These are phyloP conservation scores for Jamesozyma jinghongensis DNA, from an alignment of 805 yeast species.

Conservation along the genomic window DNA sequence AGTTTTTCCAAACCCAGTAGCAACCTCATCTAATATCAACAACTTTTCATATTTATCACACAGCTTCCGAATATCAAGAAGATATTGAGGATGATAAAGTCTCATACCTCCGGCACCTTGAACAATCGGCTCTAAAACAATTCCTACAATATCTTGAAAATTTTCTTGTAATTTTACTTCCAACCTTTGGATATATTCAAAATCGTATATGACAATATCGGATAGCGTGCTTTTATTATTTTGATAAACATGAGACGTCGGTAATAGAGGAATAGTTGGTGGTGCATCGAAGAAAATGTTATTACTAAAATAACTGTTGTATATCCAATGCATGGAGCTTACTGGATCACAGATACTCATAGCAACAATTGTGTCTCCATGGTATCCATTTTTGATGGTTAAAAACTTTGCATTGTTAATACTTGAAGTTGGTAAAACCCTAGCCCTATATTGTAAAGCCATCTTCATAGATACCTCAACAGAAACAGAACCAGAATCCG, in stretches of 20 bases:
- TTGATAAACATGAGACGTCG: conserved; percentile 6
- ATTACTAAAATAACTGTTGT: conserved; percentile 24
- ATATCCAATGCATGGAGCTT: conserved; percentile 29
- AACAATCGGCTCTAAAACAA: conserved; percentile 31
- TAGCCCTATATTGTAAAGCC: conserved; percentile 24
- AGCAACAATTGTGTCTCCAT: conserved; percentile 35
- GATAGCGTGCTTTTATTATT: too few species aligned
- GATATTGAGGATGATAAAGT: conserved; percentile 29
- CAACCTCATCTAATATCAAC: conserved; percentile 33
- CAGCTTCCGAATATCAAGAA: conserved; percentile 27
- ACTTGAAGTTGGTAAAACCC: conserved; percentile 20
- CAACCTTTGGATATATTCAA: conserved; percentile 19
- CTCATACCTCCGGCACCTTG: conserved; percentile 36
- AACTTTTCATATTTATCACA: conserved; percentile 21
- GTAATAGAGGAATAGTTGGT: conserved; percentile 8
- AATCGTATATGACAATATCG: conserved; percentile 1
- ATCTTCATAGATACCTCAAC: conserved; percentile 35
- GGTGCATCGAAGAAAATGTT: conserved; percentile 27
- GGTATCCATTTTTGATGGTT: conserved; percentile 31
- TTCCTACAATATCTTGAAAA: conserved; percentile 30
- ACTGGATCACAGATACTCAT: conserved; percentile 32
- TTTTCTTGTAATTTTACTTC: conserved; percentile 23
- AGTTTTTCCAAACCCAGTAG: conserved; percentile 32
- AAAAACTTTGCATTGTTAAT: conserved; percentile 19
- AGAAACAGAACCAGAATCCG: conserved; percentile 29